Evolutionary conservation across 495 filamentous ascomycete genomes (phyloP).

Genomic region (Tuber microsphaerosporum): DNA sequence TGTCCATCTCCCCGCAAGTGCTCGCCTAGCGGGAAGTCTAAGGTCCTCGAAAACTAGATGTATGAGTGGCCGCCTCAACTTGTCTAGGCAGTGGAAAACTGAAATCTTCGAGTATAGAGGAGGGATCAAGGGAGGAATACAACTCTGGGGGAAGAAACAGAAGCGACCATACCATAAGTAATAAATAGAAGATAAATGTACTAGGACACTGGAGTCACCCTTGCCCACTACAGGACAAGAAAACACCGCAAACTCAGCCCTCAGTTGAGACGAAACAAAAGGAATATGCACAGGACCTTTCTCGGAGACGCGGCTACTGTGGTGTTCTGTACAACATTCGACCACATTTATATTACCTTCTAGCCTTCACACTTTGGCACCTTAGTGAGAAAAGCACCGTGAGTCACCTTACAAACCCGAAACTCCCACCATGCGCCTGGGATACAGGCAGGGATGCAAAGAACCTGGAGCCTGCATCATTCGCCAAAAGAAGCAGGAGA

Average conservation of each 20-base stretch:
- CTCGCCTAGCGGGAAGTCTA: background rate
- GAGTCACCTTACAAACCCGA: background rate
- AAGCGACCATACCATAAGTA: background rate
- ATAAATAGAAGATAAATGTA: background rate
- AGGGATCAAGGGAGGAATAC: background rate
- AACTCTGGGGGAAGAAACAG: background rate
- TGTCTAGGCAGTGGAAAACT: background rate
- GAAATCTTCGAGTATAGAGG: background rate
- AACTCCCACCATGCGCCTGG: background rate
- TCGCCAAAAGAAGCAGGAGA: background rate
- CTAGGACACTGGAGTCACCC: background rate
- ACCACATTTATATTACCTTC: background rate
- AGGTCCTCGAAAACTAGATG: background rate
- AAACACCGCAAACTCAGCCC: background rate
- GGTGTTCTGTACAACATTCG: background rate
- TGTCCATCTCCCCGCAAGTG: background rate
- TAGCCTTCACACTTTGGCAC: background rate
- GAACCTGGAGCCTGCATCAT: background rate
- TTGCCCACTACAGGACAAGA: background rate
- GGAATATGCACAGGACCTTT: background rate
- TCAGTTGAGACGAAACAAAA: background rate
- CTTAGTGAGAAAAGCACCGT: background rate
- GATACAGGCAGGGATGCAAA: background rate
- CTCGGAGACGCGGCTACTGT: background rate
- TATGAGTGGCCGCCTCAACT: background rate